Conservation (phyloP, 768 basidiomycete species). For the Cytidiella melzeri region DNA sequence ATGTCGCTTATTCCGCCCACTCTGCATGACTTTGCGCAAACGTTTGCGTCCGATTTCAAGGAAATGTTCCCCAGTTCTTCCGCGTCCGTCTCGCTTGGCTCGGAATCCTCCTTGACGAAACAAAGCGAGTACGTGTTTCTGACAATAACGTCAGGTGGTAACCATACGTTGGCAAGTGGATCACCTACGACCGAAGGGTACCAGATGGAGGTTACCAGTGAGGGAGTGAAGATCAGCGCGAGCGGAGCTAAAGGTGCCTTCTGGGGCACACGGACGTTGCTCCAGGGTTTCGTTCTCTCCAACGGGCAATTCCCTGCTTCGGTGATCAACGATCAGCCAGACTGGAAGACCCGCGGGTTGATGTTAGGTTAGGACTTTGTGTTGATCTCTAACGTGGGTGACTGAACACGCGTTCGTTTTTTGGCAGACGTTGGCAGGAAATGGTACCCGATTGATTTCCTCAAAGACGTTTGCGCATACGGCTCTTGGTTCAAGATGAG, state of each 20-base stretch:
- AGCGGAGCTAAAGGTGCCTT: constrained; percentile 21
- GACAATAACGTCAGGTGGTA: constrained; percentile 7
- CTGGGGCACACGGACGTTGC: constrained; percentile 24
- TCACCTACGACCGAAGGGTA: constrained; percentile 20
- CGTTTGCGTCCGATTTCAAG: constrained; percentile 20
- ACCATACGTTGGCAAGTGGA: constrained; percentile 15
- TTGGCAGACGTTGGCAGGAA: constrained; percentile 20
- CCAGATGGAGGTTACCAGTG: constrained; percentile 12
- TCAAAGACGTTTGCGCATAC: constrained; percentile 22
- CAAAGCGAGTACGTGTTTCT: constrained; percentile 10
- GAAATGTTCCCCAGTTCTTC: constrained; percentile 13
- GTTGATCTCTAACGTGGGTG: background rate
- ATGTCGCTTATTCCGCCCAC: constrained; percentile 22
- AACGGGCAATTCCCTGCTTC: constrained; percentile 19
- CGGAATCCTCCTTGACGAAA: background rate
- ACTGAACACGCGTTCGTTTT: too few relatives aligned
- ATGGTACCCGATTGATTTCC: constrained; percentile 22
- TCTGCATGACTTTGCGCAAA: constrained; percentile 16
- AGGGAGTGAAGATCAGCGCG: constrained; percentile 16
- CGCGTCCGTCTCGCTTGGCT: constrained; percentile 5
- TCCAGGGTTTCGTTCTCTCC: constrained; percentile 20
- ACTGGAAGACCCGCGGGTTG: constrained; percentile 22
- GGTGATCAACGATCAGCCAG: constrained; percentile 19
- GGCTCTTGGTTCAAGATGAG: constrained; percentile 24
- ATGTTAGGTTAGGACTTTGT: constrained; percentile 19